These are phyloP conservation scores for Sugiyamaella neomexicana DNA, from an alignment of 1,139 yeast genomes.

Conservation along the genomic window DNA sequence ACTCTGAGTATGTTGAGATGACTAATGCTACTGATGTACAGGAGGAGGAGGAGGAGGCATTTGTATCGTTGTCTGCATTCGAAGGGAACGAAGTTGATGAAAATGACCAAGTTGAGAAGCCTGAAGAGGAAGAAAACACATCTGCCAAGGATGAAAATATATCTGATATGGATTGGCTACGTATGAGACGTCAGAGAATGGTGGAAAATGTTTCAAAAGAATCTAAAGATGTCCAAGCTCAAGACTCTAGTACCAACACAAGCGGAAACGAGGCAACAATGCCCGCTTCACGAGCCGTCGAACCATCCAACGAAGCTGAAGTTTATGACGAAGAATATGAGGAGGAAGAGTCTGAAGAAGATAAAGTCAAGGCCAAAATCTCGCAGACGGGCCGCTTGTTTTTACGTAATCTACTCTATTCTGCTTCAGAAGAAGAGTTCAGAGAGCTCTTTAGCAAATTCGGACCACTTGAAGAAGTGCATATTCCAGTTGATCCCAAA, in stretches of 20 bases:
- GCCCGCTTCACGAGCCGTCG: not conserved
- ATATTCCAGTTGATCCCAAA: constrained; percentile 85
- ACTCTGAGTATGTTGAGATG: constrained; percentile 34
- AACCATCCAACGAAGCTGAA: constrained; percentile 27
- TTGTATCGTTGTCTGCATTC: constrained; percentile 5
- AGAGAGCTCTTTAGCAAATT: constrained; percentile 54
- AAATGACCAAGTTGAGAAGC: constrained; percentile 10
- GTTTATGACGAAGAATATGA: constrained; percentile 16
- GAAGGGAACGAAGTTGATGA: constrained; percentile 24
- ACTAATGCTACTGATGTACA: constrained; percentile 22
- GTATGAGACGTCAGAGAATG: constrained; percentile 72
- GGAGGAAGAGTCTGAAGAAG: constrained; percentile 45
- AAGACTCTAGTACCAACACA: not conserved
- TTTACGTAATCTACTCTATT: constrained; percentile 79
- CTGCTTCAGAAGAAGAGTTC: constrained; percentile 80
- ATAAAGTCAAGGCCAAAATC: constrained; percentile 53
- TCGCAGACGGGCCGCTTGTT: constrained; percentile 77
- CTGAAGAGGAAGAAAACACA: constrained; percentile 32
- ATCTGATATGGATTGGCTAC: constrained; percentile 88
- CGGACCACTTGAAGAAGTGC: constrained; percentile 56
- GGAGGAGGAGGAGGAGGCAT: constrained; percentile 29
- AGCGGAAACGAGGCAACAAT: constrained; percentile 2
- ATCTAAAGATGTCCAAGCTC: not conserved
- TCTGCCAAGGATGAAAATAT: constrained; percentile 55
- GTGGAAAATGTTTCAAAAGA: constrained; percentile 48